Percentiles rank a stretch among this genome's conserved stretches.
These are phyloP conservation scores for Pythium volutum DNA, from an alignment of 352 stramenopile species.

Conservation along the genomic window DNA sequence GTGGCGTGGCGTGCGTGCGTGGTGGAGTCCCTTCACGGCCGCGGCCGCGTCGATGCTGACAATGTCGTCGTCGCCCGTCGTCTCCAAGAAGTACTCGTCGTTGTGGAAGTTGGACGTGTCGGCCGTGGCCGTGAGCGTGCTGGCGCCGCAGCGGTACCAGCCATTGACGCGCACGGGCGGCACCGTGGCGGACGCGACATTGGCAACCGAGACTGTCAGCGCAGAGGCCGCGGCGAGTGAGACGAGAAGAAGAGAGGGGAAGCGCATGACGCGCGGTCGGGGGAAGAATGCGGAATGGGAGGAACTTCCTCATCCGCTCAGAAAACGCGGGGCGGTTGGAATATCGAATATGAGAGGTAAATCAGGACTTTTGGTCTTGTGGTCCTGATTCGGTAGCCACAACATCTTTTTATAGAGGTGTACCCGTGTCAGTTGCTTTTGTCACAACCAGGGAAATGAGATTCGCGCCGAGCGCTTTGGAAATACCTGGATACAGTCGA, in stretches of 20 bases:
- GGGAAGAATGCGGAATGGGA: neutral
- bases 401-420: conserved; percentile 2
- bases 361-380: conserved; percentile 2
- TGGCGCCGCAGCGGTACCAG: conserved; percentile 34
- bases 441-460: too few species aligned
- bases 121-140: conserved; percentile 27
- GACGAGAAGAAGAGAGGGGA: neutral
- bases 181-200: neutral
- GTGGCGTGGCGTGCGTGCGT: neutral
- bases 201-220: conserved; percentile 3
- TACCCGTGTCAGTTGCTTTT: conserved; percentile 2
- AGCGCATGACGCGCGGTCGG: neutral
- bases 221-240: conserved; percentile 2
- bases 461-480: too few species aligned
- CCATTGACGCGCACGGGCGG: conserved; percentile 28
- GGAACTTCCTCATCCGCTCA: neutral
- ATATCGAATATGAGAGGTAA: conserved; percentile 3
- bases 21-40: conserved; percentile 16
- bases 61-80: conserved; percentile 8
- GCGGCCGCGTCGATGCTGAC: conserved; percentile 40
- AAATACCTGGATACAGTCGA: too few species aligned
- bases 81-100: conserved; percentile 12
- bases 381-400: too few species aligned
- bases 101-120: conserved; percentile 11
- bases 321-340: neutral